These are phyloP conservation scores for Aspergillus leporis DNA, from an alignment of 495 filamentous ascomycete species.

Conservation along the genomic window DNA sequence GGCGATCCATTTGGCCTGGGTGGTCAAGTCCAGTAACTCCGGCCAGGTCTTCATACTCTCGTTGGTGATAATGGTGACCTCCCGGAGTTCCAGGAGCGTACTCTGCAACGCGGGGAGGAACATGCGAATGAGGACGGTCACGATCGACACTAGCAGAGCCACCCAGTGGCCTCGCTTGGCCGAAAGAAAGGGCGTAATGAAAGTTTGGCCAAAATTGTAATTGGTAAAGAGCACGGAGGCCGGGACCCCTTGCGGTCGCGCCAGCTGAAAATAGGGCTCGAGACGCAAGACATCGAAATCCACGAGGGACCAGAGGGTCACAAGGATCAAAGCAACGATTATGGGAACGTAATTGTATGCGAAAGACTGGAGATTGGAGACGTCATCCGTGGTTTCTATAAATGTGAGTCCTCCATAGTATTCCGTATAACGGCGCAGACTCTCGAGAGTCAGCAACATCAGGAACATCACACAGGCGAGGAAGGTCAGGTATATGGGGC, in stretches of 20 bases:
- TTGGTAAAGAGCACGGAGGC: slow-evolving; percentile 43
- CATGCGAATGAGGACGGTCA: slow-evolving; percentile 38
- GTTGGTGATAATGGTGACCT: slow-evolving; percentile 26
- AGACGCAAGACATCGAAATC: slow-evolving; percentile 46
- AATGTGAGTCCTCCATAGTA: slow-evolving; percentile 35
- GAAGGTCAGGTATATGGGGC: slow-evolving; percentile 32
- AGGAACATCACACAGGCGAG: slow-evolving; percentile 27
- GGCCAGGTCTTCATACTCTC: slow-evolving; percentile 39
- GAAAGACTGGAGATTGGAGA: slow-evolving; percentile 35
- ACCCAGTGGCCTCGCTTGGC: slow-evolving; percentile 40
- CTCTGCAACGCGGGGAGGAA: slow-evolving; percentile 41
- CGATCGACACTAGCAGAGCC: slow-evolving; percentile 35
- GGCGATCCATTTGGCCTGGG: slow-evolving; percentile 39
- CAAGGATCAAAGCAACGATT: slow-evolving; percentile 34
- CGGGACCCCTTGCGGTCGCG: slow-evolving; percentile 36
- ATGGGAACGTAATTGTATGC: slow-evolving; percentile 44
- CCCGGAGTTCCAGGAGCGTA: slow-evolving; percentile 37
- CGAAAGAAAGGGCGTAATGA: slow-evolving; percentile 40
- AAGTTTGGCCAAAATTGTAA: slow-evolving; percentile 45
- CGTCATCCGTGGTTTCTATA: slow-evolving; percentile 34
- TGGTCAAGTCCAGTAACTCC: slow-evolving; percentile 28
- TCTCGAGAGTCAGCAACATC: slow-evolving; percentile 32
- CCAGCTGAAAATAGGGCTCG: slow-evolving; percentile 44
- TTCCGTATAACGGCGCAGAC: slow-evolving; percentile 36
- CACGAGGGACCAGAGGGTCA: slow-evolving; percentile 41